phyloP scores from a whole-genome alignment of 805 yeast species.

The Metschnikowia lunata region DNA sequence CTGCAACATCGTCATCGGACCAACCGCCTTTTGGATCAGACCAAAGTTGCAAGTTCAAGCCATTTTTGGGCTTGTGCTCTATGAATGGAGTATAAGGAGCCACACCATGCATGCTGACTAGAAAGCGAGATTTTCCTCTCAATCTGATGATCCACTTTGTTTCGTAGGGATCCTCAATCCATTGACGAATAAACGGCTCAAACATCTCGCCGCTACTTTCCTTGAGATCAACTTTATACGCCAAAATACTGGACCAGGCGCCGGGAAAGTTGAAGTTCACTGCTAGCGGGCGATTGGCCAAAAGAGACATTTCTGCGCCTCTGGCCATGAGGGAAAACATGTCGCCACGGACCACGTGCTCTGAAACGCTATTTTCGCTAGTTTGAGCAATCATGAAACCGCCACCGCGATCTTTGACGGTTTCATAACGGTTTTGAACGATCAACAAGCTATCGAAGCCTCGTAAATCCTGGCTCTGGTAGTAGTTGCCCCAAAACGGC shows the following conservation, averaged over 20 bases:
- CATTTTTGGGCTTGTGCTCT: slow-evolving; percentile 15
- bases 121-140: slow-evolving; percentile 25
- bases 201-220: slow-evolving; percentile 27
- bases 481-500: slow-evolving; percentile 49
- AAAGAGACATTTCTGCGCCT: slow-evolving; percentile 36
- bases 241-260: slow-evolving; percentile 59
- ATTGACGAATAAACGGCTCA: slow-evolving; percentile 66
- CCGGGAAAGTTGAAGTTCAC: slow-evolving; percentile 49
- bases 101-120: slow-evolving; percentile 51
- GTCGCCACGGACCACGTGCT: slow-evolving; percentile 24
- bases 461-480: slow-evolving; percentile 34
- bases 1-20: slow-evolving; percentile 18
- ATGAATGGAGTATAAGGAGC: slow-evolving; percentile 65
- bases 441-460: slow-evolving; percentile 47
- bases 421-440: slow-evolving; percentile 32
- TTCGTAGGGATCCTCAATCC: slow-evolving; percentile 60
- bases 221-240: slow-evolving; percentile 40
- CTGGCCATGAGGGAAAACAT: slow-evolving; percentile 38
- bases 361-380: slow-evolving; percentile 20
- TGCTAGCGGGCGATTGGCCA: slow-evolving; percentile 41
- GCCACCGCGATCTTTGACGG: slow-evolving; percentile 6
- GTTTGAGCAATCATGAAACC: slow-evolving; percentile 39
- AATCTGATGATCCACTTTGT: slow-evolving; percentile 73
- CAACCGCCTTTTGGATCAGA: slow-evolving; percentile 29
- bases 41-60: slow-evolving; percentile 40